Evolutionary conservation across 2,329 filamentous ascomycete genomes (phyloP).

Genomic region (Scytalidium lignicola): DNA sequence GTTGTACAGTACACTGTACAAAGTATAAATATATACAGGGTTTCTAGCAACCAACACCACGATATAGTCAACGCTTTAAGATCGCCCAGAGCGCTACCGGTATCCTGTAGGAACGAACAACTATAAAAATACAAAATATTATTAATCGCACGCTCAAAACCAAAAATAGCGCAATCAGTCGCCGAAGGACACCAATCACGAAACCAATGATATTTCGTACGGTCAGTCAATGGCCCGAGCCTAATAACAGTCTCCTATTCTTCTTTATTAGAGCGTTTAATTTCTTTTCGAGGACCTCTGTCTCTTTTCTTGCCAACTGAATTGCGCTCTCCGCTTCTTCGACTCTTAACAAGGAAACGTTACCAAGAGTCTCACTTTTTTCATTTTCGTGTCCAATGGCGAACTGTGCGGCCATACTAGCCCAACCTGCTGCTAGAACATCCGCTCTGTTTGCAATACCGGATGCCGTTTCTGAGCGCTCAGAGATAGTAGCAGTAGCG

Average conservation of each 20-base stretch:
- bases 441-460: constrained; percentile 19
- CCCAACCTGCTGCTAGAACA: constrained; percentile 23
- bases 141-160: not conserved
- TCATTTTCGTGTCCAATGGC: constrained; percentile 22
- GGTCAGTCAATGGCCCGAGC: constrained; percentile 26
- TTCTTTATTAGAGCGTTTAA: constrained; percentile 55
- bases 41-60: no score
- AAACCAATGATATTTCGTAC: not conserved
- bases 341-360: constrained; percentile 49
- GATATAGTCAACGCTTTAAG: not conserved
- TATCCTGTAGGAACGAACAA: not conserved
- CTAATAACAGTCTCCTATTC: constrained; percentile 50
- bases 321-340: constrained; percentile 57
- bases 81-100: not conserved
- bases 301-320: constrained; percentile 48
- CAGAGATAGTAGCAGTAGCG: constrained; percentile 7
- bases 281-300: constrained; percentile 57
- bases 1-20: no score
- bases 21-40: no score
- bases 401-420: constrained; percentile 28
- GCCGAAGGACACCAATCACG: not conserved
- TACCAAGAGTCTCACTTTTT: constrained; percentile 22
- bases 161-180: not conserved
- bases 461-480: constrained; percentile 12
- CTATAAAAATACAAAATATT: not conserved